Evolutionary conservation across 495 filamentous ascomycete species (phyloP).

Genomic region (Penicillium cataractarum): DNA sequence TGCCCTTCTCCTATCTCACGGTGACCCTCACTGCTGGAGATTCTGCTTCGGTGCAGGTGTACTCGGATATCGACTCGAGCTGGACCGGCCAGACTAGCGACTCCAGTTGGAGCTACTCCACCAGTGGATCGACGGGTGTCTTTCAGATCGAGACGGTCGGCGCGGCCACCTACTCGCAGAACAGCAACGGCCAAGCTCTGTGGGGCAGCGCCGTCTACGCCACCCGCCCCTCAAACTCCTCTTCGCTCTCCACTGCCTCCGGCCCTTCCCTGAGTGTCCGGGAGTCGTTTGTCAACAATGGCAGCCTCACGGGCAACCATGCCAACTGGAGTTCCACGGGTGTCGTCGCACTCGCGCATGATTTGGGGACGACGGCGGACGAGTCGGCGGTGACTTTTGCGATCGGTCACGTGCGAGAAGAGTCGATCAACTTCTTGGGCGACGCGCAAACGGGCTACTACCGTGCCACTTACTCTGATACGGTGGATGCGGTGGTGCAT

Average conservation of each 20-base stretch:
- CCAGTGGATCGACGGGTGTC: conserved; percentile 28
- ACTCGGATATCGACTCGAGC: conserved; percentile 46
- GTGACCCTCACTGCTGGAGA: conserved; percentile 52
- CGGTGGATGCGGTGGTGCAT: conserved; percentile 32
- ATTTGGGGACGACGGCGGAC: conserved; percentile 35
- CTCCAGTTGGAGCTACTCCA: conserved; percentile 30
- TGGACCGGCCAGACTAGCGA: conserved; percentile 45
- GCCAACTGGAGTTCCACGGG: conserved; percentile 33
- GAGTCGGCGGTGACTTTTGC: conserved; percentile 43
- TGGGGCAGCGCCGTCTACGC: conserved; percentile 50
- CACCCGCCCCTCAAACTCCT: conserved; percentile 27
- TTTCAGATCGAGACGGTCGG: conserved; percentile 33
- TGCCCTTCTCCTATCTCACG: conserved; percentile 78
- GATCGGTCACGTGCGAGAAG: conserved; percentile 43
- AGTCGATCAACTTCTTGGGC: conserved; percentile 47
- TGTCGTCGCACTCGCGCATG: conserved; percentile 41
- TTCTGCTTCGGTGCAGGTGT: conserved; percentile 41
- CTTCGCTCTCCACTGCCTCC: conserved; percentile 29
- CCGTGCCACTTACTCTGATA: conserved; percentile 30
- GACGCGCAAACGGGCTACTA: conserved; percentile 44
- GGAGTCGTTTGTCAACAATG: conserved; percentile 35
- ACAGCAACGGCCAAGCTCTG: conserved; percentile 35
- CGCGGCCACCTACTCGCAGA: conserved; percentile 33
- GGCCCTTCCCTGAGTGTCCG: conserved; percentile 31
- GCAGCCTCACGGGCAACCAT: conserved; percentile 26